Percentiles rank a stretch among this genome's conserved stretches.
Conservation (phyloP, 1,139 yeast species). For the Saccharomyces hybrid region DNA sequence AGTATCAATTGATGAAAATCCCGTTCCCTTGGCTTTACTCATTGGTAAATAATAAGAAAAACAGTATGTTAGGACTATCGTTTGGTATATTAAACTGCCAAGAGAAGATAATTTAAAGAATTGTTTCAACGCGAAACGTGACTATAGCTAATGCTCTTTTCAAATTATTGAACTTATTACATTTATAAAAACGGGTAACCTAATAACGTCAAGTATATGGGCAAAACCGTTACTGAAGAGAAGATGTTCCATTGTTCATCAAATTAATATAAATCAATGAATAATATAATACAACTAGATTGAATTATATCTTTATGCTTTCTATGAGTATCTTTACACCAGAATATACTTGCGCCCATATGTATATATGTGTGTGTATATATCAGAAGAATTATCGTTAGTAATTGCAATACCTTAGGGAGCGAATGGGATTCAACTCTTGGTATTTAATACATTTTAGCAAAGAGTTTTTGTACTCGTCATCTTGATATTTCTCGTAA, state of each 20-base stretch:
- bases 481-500: conserved; percentile 57
- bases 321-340: background rate
- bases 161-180: background rate
- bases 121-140: background rate
- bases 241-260: no score
- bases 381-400: conserved; percentile 5
- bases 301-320: background rate
- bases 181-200: background rate
- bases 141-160: background rate
- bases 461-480: conserved; percentile 46
- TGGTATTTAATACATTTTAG: conserved; percentile 67
- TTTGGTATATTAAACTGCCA: no score
- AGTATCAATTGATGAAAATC: background rate
- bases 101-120: background rate
- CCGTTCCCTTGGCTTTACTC: background rate
- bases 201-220: background rate
- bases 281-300: no score
- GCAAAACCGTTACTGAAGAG: no score
- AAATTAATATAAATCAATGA: no score
- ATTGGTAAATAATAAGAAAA: background rate
- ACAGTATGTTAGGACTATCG: background rate
- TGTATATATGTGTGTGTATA: background rate
- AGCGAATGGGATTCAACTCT: conserved; percentile 58
- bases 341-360: background rate
- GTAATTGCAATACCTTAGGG: conserved; percentile 27